Evolutionary conservation across 2,329 filamentous ascomycete species (phyloP), one percentile per base, ranked within the genome.

Genomic region (Cercospora beticola): DNA sequence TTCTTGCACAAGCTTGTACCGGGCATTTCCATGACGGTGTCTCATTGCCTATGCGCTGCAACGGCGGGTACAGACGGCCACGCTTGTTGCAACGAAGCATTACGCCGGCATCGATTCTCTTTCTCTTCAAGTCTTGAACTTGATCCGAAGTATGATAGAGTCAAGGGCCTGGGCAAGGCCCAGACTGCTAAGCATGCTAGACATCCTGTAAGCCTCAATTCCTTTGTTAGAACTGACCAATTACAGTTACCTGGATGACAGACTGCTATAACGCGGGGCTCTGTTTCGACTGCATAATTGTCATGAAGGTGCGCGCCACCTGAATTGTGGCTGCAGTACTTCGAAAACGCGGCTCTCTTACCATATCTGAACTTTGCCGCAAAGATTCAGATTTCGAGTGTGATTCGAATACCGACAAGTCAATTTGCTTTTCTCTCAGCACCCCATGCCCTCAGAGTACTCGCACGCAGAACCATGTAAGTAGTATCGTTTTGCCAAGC

Each of bases 101-200:
- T 7, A 28, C 23, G 10, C 28, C 12, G 49, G 43, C 43, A 54
- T 16, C 49, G 49, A 23, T 54, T 5, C 5, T 23, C 21, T 26
- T 23, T 23, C 5, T 54, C 49, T 21, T 26, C 12, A 2, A 28
- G 23, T 23, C 5, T 16, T 21, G 26, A 12, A 21, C 9, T 18
- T 14, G n/a, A 40, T 6, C n/a, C 16, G 18, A 31, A 61, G 21
- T 40, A 14, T 26, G 58, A 61, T 23, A 23, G 31, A 40, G 31
- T 40, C 8, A 26, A n/a, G n/a, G 57, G 18, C 30, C 33, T 21
- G 23, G 18, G 14, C 8, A 18, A 40, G 33, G 58, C 58, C 33
- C 33, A 36, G 58, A 61, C 58, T 61, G 58, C 58, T 61, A 43
- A 61, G 58, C 58, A 40, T 61, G 33, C 33, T 9, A 28, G 58